Percentiles rank a stretch among this genome's conserved stretches.
Conservation (phyloP, 208 protist genomes). For the Trypanosoma rangeli region DNA sequence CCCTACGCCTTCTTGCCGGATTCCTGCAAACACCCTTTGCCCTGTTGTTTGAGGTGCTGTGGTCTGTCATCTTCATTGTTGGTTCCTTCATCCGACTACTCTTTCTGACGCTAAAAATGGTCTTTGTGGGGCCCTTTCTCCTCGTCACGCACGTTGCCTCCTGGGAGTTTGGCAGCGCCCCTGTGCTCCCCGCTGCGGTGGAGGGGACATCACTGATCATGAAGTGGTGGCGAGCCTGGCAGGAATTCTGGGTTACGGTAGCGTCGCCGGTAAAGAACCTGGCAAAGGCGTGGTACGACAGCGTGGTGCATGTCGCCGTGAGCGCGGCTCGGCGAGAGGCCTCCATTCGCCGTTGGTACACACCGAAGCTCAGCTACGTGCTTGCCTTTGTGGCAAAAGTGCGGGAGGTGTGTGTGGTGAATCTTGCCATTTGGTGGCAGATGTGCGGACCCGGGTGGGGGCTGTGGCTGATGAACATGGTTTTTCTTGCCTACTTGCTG, state of each 20-base stretch:
- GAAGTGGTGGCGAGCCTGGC: constrained; percentile 63
- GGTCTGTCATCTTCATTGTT: constrained; percentile 29
- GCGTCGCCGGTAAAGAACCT: constrained; percentile 79
- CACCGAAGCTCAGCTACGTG: constrained; percentile 17
- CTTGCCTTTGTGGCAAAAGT: constrained; percentile 19
- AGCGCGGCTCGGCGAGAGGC: constrained; percentile 56
- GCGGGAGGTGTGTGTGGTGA: constrained; percentile 37
- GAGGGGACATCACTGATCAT: constrained; percentile 49
- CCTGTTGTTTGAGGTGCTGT: constrained; percentile 49
- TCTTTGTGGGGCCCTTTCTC: constrained; percentile 57
- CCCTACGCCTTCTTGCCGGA: constrained; percentile 13
- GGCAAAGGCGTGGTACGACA: constrained; percentile 77
- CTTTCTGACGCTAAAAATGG: constrained; percentile 40
- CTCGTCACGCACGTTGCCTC: constrained; percentile 42
- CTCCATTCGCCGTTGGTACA: constrained; percentile 70
- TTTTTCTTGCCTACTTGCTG: not conserved
- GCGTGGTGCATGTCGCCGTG: constrained; percentile 53
- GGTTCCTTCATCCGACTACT: constrained; percentile 41
- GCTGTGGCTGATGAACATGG: constrained; percentile 6
- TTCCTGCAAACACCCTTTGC: constrained; percentile 51
- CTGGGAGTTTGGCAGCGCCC: constrained; percentile 27
- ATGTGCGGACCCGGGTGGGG: constrained; percentile 11
- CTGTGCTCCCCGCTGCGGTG: constrained; percentile 38
- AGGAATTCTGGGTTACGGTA: constrained; percentile 81
- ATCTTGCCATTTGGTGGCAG: constrained; percentile 36